These are phyloP conservation scores for Rhodotorula glutinis DNA, from an alignment of 1,284 basidiomycete genomes.

Conservation along the genomic window DNA sequence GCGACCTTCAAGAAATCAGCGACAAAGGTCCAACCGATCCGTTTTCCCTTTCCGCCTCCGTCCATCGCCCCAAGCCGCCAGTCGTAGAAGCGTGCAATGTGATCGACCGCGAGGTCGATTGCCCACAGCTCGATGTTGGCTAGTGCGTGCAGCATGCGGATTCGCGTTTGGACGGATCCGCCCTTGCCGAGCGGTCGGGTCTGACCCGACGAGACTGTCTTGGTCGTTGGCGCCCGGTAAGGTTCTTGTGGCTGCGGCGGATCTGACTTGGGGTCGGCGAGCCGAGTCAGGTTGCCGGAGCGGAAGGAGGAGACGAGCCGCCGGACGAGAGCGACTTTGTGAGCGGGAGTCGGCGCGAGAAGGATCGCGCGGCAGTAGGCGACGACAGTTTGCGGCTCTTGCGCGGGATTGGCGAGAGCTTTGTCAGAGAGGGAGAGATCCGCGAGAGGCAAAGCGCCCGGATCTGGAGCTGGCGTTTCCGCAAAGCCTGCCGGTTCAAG, in stretches of 20 bases:
- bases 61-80: conserved; percentile 24
- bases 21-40: conserved; percentile 46
- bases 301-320: conserved; percentile 63
- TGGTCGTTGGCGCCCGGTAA: conserved; percentile 57
- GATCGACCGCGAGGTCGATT: conserved; percentile 48
- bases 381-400: conserved; percentile 45
- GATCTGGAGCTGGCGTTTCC: background rate
- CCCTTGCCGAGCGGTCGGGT: conserved; percentile 59
- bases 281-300: conserved; percentile 63
- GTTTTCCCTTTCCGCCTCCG: conserved; percentile 17
- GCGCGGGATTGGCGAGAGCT: background rate
- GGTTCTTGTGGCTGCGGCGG: conserved; percentile 66
- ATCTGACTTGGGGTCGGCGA: conserved; percentile 59
- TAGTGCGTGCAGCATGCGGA: conserved; percentile 73
- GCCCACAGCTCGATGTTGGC: conserved; percentile 93
- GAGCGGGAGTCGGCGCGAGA: conserved; percentile 47
- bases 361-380: conserved; percentile 50
- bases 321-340: conserved; percentile 49
- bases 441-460: conserved; percentile 13
- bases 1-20: conserved; percentile 55
- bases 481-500: conserved; percentile 14
- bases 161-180: conserved; percentile 61
- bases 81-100: conserved; percentile 24
- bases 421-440: conserved; percentile 23
- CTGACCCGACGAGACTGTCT: conserved; percentile 63